Evolutionary conservation across 495 filamentous ascomycete genomes (phyloP).

Genomic region (Monascus purpureus): DNA sequence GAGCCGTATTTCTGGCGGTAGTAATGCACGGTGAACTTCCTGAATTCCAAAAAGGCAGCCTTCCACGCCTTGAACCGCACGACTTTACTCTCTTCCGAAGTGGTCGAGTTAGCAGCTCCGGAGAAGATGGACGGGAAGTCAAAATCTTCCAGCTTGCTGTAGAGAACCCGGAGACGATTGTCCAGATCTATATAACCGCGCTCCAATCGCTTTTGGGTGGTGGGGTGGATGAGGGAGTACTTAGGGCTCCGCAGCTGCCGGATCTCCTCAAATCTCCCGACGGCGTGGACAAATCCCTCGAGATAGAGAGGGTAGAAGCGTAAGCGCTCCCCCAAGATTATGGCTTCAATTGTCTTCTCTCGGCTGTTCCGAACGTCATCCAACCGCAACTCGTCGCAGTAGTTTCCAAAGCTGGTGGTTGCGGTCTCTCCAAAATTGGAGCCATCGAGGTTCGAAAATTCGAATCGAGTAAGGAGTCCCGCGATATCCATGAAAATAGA

Average conservation of each 20-base stretch:
- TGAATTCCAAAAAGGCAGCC: slow-evolving; percentile 53
- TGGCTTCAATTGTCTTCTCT: slow-evolving; percentile 81
- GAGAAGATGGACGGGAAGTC: slow-evolving; percentile 85
- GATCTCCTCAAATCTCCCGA: slow-evolving; percentile 72
- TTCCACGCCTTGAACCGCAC: slow-evolving; percentile 81
- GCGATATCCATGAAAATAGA: slow-evolving; percentile 59
- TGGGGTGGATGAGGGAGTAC: slow-evolving; percentile 48
- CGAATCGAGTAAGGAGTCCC: slow-evolving; percentile 51
- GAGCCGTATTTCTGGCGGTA: slow-evolving; percentile 76
- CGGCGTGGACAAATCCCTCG: slow-evolving; percentile 86
- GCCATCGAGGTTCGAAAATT: slow-evolving; percentile 69
- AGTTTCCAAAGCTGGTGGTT: slow-evolving; percentile 58
- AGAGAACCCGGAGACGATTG: slow-evolving; percentile 49
- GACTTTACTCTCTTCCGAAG: slow-evolving; percentile 53
- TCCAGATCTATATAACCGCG: slow-evolving; percentile 68
- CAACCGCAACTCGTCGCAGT: slow-evolving; percentile 59
- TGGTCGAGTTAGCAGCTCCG: slow-evolving; percentile 72
- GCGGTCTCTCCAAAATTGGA: slow-evolving; percentile 74
- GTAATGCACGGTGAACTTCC: slow-evolving; percentile 58
- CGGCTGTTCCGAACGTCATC: slow-evolving; percentile 70
- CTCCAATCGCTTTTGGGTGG: slow-evolving; percentile 67
- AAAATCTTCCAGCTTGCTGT: slow-evolving; percentile 60
- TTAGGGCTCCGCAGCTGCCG: slow-evolving; percentile 52
- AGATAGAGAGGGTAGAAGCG: slow-evolving; percentile 69
- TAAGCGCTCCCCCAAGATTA: slow-evolving; percentile 79